Evolutionary conservation across 1,284 basidiomycete genomes (phyloP).

Genomic region (Ganoderma resinaceum): DNA sequence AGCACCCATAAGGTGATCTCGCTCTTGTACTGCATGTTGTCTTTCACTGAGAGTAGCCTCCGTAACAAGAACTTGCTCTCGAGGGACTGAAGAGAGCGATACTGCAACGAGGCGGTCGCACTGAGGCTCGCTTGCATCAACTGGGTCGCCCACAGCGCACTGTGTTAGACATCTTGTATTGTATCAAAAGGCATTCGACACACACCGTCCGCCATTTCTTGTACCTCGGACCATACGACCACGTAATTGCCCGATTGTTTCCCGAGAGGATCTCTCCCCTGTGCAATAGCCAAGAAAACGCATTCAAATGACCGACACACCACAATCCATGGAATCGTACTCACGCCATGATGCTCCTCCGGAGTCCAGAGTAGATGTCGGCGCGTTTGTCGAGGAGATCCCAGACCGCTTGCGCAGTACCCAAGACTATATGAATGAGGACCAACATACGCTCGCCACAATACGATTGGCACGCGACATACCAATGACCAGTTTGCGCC

Average conservation of each 20-base stretch:
- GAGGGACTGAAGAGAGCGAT: conserved; percentile 16
- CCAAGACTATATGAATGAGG: neutral
- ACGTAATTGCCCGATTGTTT: neutral
- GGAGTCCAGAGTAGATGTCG: conserved; percentile 18
- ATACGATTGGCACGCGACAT: neutral
- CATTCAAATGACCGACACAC: too few relatives aligned
- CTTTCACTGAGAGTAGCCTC: neutral
- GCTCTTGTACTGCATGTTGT: neutral
- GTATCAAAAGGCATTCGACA: neutral
- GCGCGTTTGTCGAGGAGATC: conserved; percentile 20
- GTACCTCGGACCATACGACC: neutral
- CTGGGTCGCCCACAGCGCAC: neutral
- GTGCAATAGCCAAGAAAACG: neutral
- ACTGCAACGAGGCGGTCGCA: conserved; percentile 12
- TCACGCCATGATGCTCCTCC: conserved; percentile 15
- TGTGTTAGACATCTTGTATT: neutral
- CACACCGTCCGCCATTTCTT: neutral
- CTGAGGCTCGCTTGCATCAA: conserved; percentile 18
- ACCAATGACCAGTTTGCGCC: neutral
- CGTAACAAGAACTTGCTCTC: conserved; percentile 16
- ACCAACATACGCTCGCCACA: neutral
- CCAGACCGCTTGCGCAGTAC: conserved; percentile 13
- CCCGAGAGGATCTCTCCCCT: neutral
- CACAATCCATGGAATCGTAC: neutral
- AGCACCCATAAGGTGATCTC: neutral